Base-by-base conservation (phyloP, 768 basidiomycete species). In the Pulveroboletus frians region DNA sequence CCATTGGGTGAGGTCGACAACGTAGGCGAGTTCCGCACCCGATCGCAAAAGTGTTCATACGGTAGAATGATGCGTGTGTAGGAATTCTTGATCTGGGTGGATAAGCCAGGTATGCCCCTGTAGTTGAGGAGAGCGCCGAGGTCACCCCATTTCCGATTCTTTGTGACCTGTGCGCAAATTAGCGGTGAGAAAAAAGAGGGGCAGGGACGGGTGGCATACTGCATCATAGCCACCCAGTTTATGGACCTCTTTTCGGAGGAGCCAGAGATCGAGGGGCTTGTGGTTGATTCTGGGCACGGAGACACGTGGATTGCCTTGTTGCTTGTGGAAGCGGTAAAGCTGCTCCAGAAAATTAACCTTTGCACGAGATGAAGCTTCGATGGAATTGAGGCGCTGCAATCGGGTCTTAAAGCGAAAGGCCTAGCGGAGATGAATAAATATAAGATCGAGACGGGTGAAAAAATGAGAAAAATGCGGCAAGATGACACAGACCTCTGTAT, bases 261-360 rank as follows among this genome's bases (percentile, higher is more conserved):
- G 78, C 91, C 92, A 98, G 15, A 99, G 75, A 74, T 99, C 96
- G 45, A 99, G 74, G 2, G 92, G 79, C 63, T 91, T 89, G 69
- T 91, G 84, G 68, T 92, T 92, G 66, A 99, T 91, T 29, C 87
- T 88, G 50, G 96, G 96, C 30, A 97, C 86, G n/a, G 84, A 84
- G 21, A 97, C 85, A 56, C 88, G 83, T 52, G 83, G 76, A 66
- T 92, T 92, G 41, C 92, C 92, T 71, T 94, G 92, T 67, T 97
- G 94, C 60, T 89, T 86, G 71, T 98, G 96, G 68, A 88, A 99
- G 59, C 91, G 87, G 70, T 94, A 94, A 42, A 99, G 79, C 69
- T 96, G 92, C 67, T 98, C 95, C 57, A 97, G 71, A 71, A 96
- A 98, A 74, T 96, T 98, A 68, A 98, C 73, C 70, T 94, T 96